Conservation (phyloP, 2,329 filamentous ascomycete genomes). For the Fusarium cyanostomum region DNA sequence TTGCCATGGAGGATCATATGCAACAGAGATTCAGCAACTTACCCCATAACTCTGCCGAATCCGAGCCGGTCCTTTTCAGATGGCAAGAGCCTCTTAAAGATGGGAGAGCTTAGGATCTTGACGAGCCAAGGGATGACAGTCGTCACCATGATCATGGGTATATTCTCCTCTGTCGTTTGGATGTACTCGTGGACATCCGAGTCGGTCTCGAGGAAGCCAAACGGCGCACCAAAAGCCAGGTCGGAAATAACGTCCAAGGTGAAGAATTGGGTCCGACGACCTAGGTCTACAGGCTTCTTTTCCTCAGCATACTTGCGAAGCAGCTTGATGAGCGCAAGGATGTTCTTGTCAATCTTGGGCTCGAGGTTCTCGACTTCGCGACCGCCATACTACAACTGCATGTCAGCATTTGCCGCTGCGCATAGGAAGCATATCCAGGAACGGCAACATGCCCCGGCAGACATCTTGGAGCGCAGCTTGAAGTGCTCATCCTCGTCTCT, state of each 20-base stretch:
- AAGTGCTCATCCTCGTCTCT: constrained; percentile 55
- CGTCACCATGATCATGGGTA: constrained; percentile 57
- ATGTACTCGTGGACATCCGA: constrained; percentile 59
- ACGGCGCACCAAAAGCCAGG: constrained; percentile 58
- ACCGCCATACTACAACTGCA: constrained; percentile 53
- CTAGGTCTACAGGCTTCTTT: constrained; percentile 51
- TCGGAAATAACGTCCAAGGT: constrained; percentile 64
- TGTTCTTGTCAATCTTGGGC: constrained; percentile 57
- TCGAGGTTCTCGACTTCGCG: constrained; percentile 63
- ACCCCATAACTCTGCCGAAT: constrained; percentile 57
- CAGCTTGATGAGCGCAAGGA: constrained; percentile 56
- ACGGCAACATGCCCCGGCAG: constrained; percentile 53
- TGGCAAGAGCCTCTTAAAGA: constrained; percentile 54
- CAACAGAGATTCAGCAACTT: constrained; percentile 32
- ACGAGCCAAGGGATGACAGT: constrained; percentile 54
- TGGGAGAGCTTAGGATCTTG: constrained; percentile 51
- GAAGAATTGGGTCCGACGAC: constrained; percentile 58
- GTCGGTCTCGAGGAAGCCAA: constrained; percentile 57
- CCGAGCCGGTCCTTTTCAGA: constrained; percentile 51
- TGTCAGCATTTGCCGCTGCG: background rate
- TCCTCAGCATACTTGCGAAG: constrained; percentile 16
- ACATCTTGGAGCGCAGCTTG: constrained; percentile 59
- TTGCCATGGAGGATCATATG: fast-evolving
- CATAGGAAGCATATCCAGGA: too few relatives aligned
- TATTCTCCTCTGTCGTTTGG: constrained; percentile 51